Base-by-base conservation (phyloP, 148 eudicot genomes). In the Amaranthus hypochondriacus region DNA sequence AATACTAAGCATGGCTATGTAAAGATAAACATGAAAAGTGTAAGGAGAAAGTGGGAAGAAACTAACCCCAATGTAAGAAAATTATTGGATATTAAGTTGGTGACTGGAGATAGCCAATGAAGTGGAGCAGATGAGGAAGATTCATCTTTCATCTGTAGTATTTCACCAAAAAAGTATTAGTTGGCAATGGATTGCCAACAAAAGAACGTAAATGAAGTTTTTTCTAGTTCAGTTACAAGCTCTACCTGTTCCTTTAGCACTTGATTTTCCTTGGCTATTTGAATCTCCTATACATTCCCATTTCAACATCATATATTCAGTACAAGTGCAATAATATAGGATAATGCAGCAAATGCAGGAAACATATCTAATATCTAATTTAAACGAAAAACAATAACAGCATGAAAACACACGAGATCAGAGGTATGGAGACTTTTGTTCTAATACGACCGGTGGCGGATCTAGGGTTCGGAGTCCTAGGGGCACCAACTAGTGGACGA, bases 31-130 rank as follows among this genome's bases (percentile, higher is more conserved):
- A 28, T 28, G 39, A 28, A 28, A 28, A 2, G 2, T 28, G 39
- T 28, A 28, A 28, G 39, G 39, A 28, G 39, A 28, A 28, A 28
- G 39, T 65, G 9, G 51, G 47, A n/a, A 47, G 14, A 47, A 46
- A 54, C 56, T 76, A 52, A 77, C 80, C 80, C 80, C 80, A 77
- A 77, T 71, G 75, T 63, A 56, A 77, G 80, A 14, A 59, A 71
- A 48, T 75, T 77, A 64, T 77, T 70, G 1, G 74, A 71, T 9
- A 11, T n/a, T 48, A 77, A 48, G 5, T 69, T 7, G 61, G 62
- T 58, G 21, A 28, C 64, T 53, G 39, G 10, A 18, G 63, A 48
- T 14, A n/a, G 53, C 46, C 62, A 8, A 54, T 21, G 65, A 71
- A 44, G 59, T 48, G 55, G 12, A 56, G 62, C 49, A 11, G 57